Evolutionary conservation across 345 rosid genomes (phyloP), one percentile per base, ranked within the genome.

Genomic region (Excoecaria agallocha): DNA sequence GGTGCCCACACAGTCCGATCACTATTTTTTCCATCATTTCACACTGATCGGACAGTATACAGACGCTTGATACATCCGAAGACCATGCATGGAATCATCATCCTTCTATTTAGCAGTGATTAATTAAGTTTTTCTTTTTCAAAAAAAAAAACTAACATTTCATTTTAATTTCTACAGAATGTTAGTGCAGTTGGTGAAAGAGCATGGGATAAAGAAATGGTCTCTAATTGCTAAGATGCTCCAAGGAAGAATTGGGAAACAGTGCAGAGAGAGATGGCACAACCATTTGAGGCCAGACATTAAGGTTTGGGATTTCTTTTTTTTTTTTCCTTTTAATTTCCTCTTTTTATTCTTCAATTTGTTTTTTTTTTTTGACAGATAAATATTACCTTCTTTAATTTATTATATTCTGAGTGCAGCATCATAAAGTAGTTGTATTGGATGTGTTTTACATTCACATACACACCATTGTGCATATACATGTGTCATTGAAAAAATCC

Each of bases 181-280:
- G 45, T 65, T 93, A 46, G 16, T 85, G 66, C 83, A 80, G 13
- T 77, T 91, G 51, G 97, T 91, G 77, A 65, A 69, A 25, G 67
- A 84, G 48, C 51, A 82, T 75, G 98, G 97, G 59, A 59, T 82
- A 9, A 83, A 87, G 59, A 93, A 82, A 79, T 91, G 98, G 98
- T 84, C 97, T 19, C 86, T 80, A 17, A 86, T 93, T 2, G 92
- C 95, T 1, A 84, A 84, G 69, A 79, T 80, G 77, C 77, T 93
- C 45, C 69, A 74, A 1, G 97, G 95, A 35, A 85, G 97, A 74
- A 80, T 87, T 0, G 98, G 98, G 13, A 93, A 93, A 76, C 97
- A 93, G 68, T 93, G 98, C 70, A 80, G 98, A 61, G 98, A 93
- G 67, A 86, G 98, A 79, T 93, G 98, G 98, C 89, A 88, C 77